A percentile compares a stretch with the other conserved stretches of the same genome.
These are phyloP conservation scores for Aspergillus incahuasiensis DNA, from an alignment of 495 filamentous ascomycete species.

Conservation along the genomic window DNA sequence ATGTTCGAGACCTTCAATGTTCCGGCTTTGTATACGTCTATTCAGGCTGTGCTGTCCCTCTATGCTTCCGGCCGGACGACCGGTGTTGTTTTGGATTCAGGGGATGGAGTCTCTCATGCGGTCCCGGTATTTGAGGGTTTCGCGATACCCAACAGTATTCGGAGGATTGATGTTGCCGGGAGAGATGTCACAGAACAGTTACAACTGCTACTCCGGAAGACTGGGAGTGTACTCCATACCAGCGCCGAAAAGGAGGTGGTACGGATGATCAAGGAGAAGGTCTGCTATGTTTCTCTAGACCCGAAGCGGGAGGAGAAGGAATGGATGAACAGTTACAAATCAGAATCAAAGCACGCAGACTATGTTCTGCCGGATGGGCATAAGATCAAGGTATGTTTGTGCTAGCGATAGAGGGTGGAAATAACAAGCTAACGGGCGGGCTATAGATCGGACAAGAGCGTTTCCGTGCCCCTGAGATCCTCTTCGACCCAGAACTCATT, in stretches of 20 bases:
- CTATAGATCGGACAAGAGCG: slow-evolving; percentile 77
- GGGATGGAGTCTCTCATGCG: slow-evolving; percentile 95
- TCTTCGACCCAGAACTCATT: slow-evolving; percentile 96
- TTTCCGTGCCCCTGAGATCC: slow-evolving; percentile 93
- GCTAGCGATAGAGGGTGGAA: not conserved
- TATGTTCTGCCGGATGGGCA: slow-evolving; percentile 90
- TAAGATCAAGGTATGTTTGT: slow-evolving; percentile 69
- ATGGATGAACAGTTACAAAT: slow-evolving; percentile 61
- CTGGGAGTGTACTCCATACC: slow-evolving; percentile 91
- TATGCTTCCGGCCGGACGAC: slow-evolving; percentile 97
- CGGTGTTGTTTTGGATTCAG: slow-evolving; percentile 90
- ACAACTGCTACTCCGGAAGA: slow-evolving; percentile 86
- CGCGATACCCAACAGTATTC: slow-evolving; percentile 90
- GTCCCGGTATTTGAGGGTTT: slow-evolving; percentile 98
- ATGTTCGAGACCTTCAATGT: slow-evolving; percentile 99
- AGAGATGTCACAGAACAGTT: slow-evolving; percentile 95
- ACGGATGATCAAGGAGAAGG: slow-evolving; percentile 90
- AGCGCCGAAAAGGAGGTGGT: slow-evolving; percentile 98
- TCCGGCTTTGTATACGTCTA: slow-evolving; percentile 91
- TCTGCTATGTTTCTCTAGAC: slow-evolving; percentile 86
- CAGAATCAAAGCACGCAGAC: slow-evolving; percentile 67
- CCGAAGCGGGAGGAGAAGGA: slow-evolving; percentile 95
- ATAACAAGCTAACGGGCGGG: not conserved
- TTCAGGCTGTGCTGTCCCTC: slow-evolving; percentile 93
- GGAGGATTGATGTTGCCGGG: slow-evolving; percentile 94